Conservation (phyloP, 73 alveolate species). For the Blepharisma japonicum region DNA sequence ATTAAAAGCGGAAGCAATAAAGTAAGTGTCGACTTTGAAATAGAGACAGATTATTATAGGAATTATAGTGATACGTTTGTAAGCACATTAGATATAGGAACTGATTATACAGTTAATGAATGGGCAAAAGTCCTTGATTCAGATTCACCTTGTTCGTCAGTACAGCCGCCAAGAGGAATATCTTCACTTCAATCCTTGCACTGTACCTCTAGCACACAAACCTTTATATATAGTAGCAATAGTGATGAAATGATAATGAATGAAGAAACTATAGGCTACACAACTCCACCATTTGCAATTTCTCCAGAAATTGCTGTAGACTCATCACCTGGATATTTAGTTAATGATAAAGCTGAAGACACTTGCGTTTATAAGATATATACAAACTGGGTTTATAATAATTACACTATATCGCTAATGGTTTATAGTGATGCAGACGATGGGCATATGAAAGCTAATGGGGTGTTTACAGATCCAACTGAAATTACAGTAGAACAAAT, state of each 20-base stretch:
- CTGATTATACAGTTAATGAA: not conserved
- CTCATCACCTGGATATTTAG: not conserved
- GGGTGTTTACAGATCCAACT: not conserved
- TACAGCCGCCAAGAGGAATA: conserved; percentile 15
- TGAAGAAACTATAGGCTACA: not conserved
- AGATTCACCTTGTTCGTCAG: not conserved
- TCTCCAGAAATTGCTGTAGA: conserved; percentile 8
- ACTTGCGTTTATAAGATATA: not conserved
- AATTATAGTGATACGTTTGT: not conserved
- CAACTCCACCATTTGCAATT: not conserved
- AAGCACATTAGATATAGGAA: not conserved
- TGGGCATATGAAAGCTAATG: conserved; percentile 15
- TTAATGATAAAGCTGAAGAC: not conserved
- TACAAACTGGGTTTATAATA: not conserved
- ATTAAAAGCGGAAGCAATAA: not conserved
- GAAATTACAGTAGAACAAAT: conserved; percentile 14
- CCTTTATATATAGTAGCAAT: not conserved
- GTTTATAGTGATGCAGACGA: not conserved
- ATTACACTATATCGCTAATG: not conserved
- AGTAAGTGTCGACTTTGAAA: not conserved
- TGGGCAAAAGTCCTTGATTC: not conserved
- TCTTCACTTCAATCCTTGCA: conserved; percentile 6
- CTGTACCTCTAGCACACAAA: not conserved
- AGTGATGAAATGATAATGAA: not conserved
- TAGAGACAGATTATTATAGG: not conserved